Conservation (phyloP, 208 protist species). For the Naegleria gruberi region DNA sequence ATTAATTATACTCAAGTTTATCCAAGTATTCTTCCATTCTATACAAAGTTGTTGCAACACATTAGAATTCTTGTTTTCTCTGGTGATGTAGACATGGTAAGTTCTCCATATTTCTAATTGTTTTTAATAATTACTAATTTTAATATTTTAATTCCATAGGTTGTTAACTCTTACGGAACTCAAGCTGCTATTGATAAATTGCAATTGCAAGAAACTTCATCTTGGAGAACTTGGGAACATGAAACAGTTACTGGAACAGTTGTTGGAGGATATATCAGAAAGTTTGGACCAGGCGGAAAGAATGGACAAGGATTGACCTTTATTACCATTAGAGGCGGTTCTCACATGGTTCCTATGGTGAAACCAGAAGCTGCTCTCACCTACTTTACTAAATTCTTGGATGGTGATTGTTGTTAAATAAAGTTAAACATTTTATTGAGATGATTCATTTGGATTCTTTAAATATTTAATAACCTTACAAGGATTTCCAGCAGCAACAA, state of each 20-base stretch:
- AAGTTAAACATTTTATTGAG: no score
- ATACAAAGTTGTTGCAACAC: not conserved
- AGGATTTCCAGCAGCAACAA: conserved; percentile 64
- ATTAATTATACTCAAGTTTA: not conserved
- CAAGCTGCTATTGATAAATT: not conserved
- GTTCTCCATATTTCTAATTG: no score
- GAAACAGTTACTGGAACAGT: not conserved
- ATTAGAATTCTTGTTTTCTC: not conserved
- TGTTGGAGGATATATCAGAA: not conserved
- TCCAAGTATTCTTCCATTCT: not conserved
- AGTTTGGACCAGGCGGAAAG: not conserved
- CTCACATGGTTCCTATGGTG: not conserved
- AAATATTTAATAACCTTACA: conserved; percentile 39
- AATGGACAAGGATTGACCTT: not conserved
- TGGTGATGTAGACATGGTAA: not conserved
- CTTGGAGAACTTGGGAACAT: not conserved
- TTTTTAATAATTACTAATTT: no score
- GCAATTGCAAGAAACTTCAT: not conserved
- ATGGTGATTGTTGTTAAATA: not conserved
- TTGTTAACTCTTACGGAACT: not conserved
- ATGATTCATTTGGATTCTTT: no score
- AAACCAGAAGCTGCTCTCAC: not conserved
- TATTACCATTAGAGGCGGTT: not conserved
- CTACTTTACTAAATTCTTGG: not conserved
- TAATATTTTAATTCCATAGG: no score